phyloP scores from a whole-genome alignment of 306 rosid genomes.

The Sicyos edulis region DNA sequence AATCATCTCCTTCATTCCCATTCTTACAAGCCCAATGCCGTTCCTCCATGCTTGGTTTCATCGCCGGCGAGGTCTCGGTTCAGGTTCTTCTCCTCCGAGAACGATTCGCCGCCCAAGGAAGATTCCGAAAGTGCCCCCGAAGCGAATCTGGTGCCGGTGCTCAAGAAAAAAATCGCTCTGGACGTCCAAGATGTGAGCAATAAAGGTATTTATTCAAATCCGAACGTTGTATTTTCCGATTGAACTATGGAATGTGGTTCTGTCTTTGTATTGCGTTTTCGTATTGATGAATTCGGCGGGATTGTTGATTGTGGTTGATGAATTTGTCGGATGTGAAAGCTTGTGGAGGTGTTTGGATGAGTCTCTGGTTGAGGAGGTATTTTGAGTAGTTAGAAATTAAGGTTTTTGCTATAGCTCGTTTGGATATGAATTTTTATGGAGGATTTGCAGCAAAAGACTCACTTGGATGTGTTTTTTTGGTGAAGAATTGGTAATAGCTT shows the following conservation, averaged over 20 bases:
- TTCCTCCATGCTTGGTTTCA: slow-evolving; percentile 23
- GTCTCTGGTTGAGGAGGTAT: no score
- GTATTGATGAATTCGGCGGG: background rate
- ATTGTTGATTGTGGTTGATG: background rate
- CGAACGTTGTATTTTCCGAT: background rate
- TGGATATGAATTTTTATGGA: no score
- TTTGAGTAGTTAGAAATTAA: no score
- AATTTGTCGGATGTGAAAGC: background rate
- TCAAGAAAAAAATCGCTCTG: background rate
- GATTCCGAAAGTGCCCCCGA: background rate
- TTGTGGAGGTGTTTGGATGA: background rate
- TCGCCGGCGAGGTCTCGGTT: slow-evolving; percentile 27
- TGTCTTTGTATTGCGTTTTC: background rate
- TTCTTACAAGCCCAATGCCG: background rate
- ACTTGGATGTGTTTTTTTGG: no score
- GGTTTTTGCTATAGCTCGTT: no score
- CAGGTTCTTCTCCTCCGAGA: slow-evolving; percentile 44
- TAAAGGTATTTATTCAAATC: slow-evolving; percentile 23
- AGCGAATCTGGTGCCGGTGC: background rate
- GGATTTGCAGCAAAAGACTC: no score
- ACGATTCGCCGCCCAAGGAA: slow-evolving; percentile 15
- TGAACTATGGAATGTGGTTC: background rate
- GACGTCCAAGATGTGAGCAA: slow-evolving; percentile 18
- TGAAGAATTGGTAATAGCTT: no score
- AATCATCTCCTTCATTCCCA: slow-evolving; percentile 27